Percentiles rank a stretch among this genome's conserved stretches.
Evolutionary conservation across 1,284 basidiomycete species (phyloP).

Genomic region (Sanghuangporus baumii): DNA sequence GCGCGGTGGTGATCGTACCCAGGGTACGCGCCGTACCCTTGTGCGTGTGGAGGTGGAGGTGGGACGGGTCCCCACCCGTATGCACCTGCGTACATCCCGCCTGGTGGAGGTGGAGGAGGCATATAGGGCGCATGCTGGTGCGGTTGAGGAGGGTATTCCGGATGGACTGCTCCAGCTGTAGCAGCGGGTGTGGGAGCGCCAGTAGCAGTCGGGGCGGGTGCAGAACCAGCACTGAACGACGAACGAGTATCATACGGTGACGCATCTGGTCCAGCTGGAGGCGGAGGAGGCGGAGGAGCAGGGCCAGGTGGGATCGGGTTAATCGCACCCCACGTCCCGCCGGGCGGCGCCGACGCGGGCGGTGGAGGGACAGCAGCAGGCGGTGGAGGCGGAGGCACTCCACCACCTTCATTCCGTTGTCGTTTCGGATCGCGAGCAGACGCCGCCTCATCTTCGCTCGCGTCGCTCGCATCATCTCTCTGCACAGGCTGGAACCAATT

Average conservation of each 20-base stretch:
- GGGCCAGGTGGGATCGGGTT: conserved; percentile 23
- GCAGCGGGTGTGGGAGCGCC: not conserved
- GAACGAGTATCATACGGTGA: not conserved
- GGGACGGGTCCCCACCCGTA: conserved; percentile 21
- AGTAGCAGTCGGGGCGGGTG: conserved; percentile 15
- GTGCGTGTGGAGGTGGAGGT: conserved; percentile 16
- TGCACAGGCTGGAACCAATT: conserved; percentile 21
- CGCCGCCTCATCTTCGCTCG: conserved; percentile 11
- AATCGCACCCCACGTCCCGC: conserved; percentile 10
- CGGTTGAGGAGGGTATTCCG: conserved; percentile 25
- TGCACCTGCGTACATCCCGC: conserved; percentile 12
- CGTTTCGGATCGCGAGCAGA: conserved; percentile 13
- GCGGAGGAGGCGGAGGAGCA: conserved; percentile 27
- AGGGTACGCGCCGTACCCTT: conserved; percentile 17
- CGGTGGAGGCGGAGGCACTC: conserved; percentile 12
- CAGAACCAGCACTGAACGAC: not conserved
- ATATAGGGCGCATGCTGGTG: conserved; percentile 24
- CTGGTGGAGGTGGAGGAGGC: conserved; percentile 11
- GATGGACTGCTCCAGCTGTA: conserved; percentile 7
- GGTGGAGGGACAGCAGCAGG: not conserved
- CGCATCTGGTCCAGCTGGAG: conserved; percentile 5
- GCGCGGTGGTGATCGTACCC: conserved; percentile 14
- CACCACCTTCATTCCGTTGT: conserved; percentile 2
- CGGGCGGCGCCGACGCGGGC: not conserved
- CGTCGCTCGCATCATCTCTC: conserved; percentile 13